Evolutionary conservation across 2,329 filamentous ascomycete genomes (phyloP).

Genomic region (Claviceps sp.): DNA sequence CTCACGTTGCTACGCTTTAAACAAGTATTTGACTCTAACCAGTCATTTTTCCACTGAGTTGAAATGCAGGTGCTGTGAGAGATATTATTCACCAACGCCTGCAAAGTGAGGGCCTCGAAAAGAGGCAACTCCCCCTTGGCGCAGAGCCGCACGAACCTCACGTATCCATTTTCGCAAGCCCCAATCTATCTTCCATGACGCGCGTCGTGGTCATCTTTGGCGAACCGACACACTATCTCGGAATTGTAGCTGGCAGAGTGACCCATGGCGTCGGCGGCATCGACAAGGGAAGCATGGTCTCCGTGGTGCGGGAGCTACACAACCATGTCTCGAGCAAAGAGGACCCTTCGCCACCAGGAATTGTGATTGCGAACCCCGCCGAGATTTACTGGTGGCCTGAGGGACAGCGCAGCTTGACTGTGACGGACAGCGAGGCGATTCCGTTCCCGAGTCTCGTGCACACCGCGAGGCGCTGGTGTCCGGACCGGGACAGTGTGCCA

Average conservation of each 20-base stretch:
- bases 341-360: slow-evolving; percentile 32
- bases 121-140: slow-evolving; percentile 47
- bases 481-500: slow-evolving; percentile 45
- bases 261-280: slow-evolving; percentile 51
- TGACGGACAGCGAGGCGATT: slow-evolving; percentile 40
- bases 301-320: slow-evolving; percentile 39
- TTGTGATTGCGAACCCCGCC: slow-evolving; percentile 68
- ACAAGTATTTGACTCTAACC: too few relatives aligned
- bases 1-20: too few relatives aligned
- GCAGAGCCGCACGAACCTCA: slow-evolving; percentile 37
- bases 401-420: slow-evolving; percentile 44
- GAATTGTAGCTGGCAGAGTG: slow-evolving; percentile 58
- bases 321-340: slow-evolving; percentile 19
- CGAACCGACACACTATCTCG: slow-evolving; percentile 57
- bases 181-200: neutral
- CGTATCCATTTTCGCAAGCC: slow-evolving; percentile 47
- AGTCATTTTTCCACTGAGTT: neutral
- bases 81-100: slow-evolving; percentile 50
- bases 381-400: slow-evolving; percentile 65
- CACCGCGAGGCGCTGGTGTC: slow-evolving; percentile 35
- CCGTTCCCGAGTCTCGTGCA: slow-evolving; percentile 53
- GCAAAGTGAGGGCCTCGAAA: slow-evolving; percentile 42
- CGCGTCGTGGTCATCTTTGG: slow-evolving; percentile 63
- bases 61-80: slow-evolving; percentile 43
- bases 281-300: slow-evolving; percentile 54